phyloP scores from a whole-genome alignment of 768 basidiomycete genomes.

The Leccinum subgranulosum region DNA sequence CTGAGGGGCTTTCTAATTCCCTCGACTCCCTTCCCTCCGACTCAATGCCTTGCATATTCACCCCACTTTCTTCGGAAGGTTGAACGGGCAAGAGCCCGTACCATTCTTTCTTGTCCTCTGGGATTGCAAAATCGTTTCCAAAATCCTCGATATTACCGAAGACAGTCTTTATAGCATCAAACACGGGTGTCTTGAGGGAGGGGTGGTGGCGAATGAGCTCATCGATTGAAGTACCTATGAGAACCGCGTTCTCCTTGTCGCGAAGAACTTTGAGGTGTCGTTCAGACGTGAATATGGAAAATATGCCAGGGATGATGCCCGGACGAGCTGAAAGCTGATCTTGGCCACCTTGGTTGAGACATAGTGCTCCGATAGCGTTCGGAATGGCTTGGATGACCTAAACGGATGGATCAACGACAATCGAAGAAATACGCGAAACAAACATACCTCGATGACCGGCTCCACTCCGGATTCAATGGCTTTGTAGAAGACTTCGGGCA shows the following conservation, averaged over 20 bases:
- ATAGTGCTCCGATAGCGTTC: slow-evolving; percentile 94
- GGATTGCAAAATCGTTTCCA: slow-evolving; percentile 56
- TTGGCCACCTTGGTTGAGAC: slow-evolving; percentile 88
- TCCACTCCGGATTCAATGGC: slow-evolving; percentile 84
- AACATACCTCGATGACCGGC: slow-evolving; percentile 76
- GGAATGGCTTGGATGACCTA: slow-evolving; percentile 91
- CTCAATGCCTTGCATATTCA: slow-evolving; percentile 51
- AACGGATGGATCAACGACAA: neutral
- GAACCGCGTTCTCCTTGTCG: slow-evolving; percentile 89
- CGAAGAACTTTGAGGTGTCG: slow-evolving; percentile 77
- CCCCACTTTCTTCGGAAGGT: slow-evolving; percentile 23
- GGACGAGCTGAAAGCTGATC: slow-evolving; percentile 74
- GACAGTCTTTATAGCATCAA: slow-evolving; percentile 70
- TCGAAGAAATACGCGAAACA: neutral
- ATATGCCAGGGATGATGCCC: slow-evolving; percentile 79
- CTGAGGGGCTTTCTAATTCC: slow-evolving; percentile 19
- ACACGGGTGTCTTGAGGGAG: slow-evolving; percentile 72
- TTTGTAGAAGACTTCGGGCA: slow-evolving; percentile 88
- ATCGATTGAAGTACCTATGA: slow-evolving; percentile 88
- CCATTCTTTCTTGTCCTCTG: slow-evolving; percentile 61
- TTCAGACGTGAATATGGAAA: slow-evolving; percentile 84
- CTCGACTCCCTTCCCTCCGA: slow-evolving; percentile 15
- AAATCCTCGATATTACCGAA: slow-evolving; percentile 72
- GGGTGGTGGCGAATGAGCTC: slow-evolving; percentile 98
- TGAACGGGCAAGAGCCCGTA: slow-evolving; percentile 51